Base-by-base conservation (phyloP, 108 stramenopile species). In the Conticribra weissflogii region DNA sequence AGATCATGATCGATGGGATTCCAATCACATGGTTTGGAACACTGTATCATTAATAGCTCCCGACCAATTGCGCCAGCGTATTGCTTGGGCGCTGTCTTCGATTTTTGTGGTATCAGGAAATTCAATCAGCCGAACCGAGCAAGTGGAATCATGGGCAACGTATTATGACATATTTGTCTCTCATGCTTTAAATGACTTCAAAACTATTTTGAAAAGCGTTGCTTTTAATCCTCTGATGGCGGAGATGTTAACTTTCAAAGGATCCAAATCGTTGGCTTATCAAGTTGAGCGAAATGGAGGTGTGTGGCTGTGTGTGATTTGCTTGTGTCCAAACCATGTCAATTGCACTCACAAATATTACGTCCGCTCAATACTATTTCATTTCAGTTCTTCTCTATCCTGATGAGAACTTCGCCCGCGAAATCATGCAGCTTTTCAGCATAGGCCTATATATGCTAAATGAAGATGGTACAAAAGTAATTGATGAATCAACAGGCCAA, bases 401-500 rank as follows among this genome's bases (percentile, higher is more conserved):
- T 18, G 76, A 84, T 59, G 83, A 84, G 48, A 75, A 75, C 65
- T 67, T 59, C 61, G 68, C 82, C 3, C 59, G 83, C 16, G 81
- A 92, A 62, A 51, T 90, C 29, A 86, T 90, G 87, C 68, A 59
- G 54, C 30, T 54, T 34, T 81, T 85, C 19, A 53, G 55, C 19
- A 85, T 65, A 16, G 81, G 80, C 8, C 64, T 86, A 15, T 53
- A 60, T 61, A 58, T 68, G 59, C 54, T 86, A 12, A 71, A 86
- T 36, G 34, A 29, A 22, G 77, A 86, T 74, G 85, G 85, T 7
- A 81, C 85, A 54, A 71, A 52, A 36, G 50, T 49, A 12, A 48
- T 70, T 23, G 68, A 83, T 24, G 55, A 46, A 3, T 27, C 41
- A 3, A 58, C 53, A 15, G 81, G 81, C 0, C 49, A 76, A 23